Base-by-base conservation (phyloP, 768 basidiomycete genomes). In the Hygrocybe punicea region DNA sequence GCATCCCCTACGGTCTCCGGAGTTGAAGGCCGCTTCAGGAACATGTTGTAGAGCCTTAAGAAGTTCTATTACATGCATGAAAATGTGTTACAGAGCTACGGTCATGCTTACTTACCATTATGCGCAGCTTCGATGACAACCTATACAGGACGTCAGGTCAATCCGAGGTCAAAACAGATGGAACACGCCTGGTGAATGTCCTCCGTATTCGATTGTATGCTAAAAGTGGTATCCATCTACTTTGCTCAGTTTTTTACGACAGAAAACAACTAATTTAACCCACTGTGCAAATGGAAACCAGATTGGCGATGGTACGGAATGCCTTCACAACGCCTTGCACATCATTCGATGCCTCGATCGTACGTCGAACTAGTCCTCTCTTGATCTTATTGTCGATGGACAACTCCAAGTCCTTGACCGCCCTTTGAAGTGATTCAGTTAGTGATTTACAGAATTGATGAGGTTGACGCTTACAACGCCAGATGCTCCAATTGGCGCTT, bases 1-100 rank as follows among this genome's bases (percentile, higher is more conserved):
- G 24, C 47, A 48, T 48, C 47, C 47, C 25, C 24, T 25, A 48
- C 47, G 47, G n/a, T 48, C 47, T n/a, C 47, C 47, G 24, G 47
- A 21, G 21, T 48, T 48, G 47, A 48, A 48, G n/a, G 21, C 47
- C 21, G 47, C 47, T 17, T 19, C 47, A 14, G 47, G 24, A 29
- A 48, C 24, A 25, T 29, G 47, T 6, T 48, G 47, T 14, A 48
- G 19, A 17, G n/a, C 24, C n/a, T 48, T 25, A 14, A 48, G 47
- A 14, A 48, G 47, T 13, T 17, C 47, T 48, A 48, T 44, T 21
- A 44, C 21, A 44, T 4, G 21, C 40, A 44, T 44, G n/a, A 48
- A 48, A 48, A 23, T 6, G 47, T 48, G 3, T 48, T 25, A 48
- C 14, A 14, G 24, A 48, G 47, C 25, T 25, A 48, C 24, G 4